These are phyloP conservation scores for Citrus cavaleriei DNA, from an alignment of 345 rosid species.

Conservation along the genomic window DNA sequence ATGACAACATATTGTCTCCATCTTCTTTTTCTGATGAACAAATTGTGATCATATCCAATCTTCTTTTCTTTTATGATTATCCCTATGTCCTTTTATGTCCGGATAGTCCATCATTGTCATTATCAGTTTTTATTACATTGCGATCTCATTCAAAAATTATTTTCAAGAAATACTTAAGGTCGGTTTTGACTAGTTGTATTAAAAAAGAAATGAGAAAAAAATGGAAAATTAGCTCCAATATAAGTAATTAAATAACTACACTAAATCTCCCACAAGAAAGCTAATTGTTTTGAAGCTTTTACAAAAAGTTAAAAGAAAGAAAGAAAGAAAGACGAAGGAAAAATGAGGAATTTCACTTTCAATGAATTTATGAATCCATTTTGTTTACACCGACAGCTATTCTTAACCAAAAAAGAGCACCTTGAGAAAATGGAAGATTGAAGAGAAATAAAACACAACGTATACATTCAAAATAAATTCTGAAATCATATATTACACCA, in stretches of 20 bases:
- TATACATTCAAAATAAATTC: too few relatives aligned
- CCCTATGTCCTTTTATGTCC: not conserved
- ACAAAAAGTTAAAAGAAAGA: too few relatives aligned
- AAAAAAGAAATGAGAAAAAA: not conserved
- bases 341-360: too few relatives aligned
- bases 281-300: too few relatives aligned
- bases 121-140: not conserved
- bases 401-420: not conserved
- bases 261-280: too few relatives aligned
- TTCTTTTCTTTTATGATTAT: not conserved
- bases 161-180: not conserved
- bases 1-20: slow-evolving; percentile 22
- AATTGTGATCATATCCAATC: too few relatives aligned
- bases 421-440: not conserved
- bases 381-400: not conserved
- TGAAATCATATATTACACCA: too few relatives aligned
- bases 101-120: not conserved
- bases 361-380: not conserved
- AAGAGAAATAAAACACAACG: not conserved
- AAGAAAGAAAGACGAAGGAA: too few relatives aligned
- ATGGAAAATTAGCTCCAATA: not conserved
- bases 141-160: not conserved
- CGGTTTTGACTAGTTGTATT: not conserved
- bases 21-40: not conserved
- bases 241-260: not conserved